Base-by-base conservation (phyloP, 2,329 filamentous ascomycete genomes). In the Claviceps purpurea region DNA sequence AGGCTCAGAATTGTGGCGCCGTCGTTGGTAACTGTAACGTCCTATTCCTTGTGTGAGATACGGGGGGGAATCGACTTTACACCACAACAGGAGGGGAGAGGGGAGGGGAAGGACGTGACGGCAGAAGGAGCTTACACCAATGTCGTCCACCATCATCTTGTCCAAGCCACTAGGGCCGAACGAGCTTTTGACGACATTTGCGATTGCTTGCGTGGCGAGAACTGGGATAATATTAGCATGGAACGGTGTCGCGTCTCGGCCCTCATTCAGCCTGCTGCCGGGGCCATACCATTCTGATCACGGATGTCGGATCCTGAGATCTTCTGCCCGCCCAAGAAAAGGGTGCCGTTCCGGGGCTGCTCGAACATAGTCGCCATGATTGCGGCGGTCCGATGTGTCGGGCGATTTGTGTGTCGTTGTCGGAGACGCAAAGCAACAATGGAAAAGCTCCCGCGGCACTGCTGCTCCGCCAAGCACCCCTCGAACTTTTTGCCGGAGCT, bases 71-170 rank as follows among this genome's bases (percentile, higher is more conserved):
- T 30, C 30, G 20, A 13, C 24, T 43, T 20, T 43, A 49, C 47
- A 40, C 30, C 34, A 22, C 11, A 41, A n/a, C 49, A 49, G 20
- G 51, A 24, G 42, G 42, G 42, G 51, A n/a, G 20, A 40, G 48
- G 38, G 41, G 41, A 2, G 20, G 20, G 24, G 18, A 44, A 52
- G 30, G 44, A 2, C 5, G 24, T 10, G n/a, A n/a, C 24, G 13
- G 5, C 8, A 30, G 38, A 50, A 50, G 30, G 30, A 49, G 56
- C 83, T 62, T 80, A 89, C 85, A 65, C 93, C 93, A 69, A 98
- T 97, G 68, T 98, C 93, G 73, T 98, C 93, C 62, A 98, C 93
- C 93, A 98, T 97, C 93, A 98, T 98, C 81, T 98, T 98, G 70
- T 98, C 93, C 59, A 98, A 79, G 48, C 93, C 93, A 56, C 89